Base-by-base conservation (phyloP, 2,329 filamentous ascomycete genomes). In the Ophiognomonia clavigignenti-juglandacearum region DNA sequence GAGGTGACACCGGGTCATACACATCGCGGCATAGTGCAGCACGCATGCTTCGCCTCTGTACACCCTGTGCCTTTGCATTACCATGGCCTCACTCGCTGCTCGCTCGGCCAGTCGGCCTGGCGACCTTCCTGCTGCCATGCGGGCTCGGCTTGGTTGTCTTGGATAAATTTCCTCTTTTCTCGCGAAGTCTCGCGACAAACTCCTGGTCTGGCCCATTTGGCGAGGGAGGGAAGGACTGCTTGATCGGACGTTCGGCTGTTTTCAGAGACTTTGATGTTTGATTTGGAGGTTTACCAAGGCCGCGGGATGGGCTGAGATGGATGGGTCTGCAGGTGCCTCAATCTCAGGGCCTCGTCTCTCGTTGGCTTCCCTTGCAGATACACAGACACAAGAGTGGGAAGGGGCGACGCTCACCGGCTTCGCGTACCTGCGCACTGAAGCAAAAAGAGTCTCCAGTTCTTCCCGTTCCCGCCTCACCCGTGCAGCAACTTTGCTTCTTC, bases 151-250 rank as follows among this genome's bases (percentile, higher is more conserved):
- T 26, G 7, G 13, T 31, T 51, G 48, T 51, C 48, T 51, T 48
- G 48, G 41, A 38, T 24, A 48, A 44, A 51, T 51, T 41, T 51
- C 45, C 48, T 43, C 27, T 31, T 36, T 44, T 38, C 36, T 43
- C 36, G 37, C 37, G 24, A 44, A 32, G 23, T 11, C 22, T 36
- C 22, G 27, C 8, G 11, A 16, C n/a, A 26, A 14, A 13, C 35
- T 26, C 23, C 39, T 19, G 19, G 13, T 13, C 9, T 8, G 24
- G 19, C 31, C 26, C 10, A n/a, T 18, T n/a, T 16, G 39, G 14
- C 24, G 39, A 40, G 22, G 14, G 23, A 26, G 13, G 19, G 7
- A 23, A 10, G 19, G 14, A 34, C 14, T 6, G 4, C 11, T 6
- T 9, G 16, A 4, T 29, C 29, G 18, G 29, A n/a, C 24, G 7